Evolutionary conservation across 306 rosid species (phyloP), one percentile per base, ranked within the genome.

Genomic region (Canavalia ensiformis): DNA sequence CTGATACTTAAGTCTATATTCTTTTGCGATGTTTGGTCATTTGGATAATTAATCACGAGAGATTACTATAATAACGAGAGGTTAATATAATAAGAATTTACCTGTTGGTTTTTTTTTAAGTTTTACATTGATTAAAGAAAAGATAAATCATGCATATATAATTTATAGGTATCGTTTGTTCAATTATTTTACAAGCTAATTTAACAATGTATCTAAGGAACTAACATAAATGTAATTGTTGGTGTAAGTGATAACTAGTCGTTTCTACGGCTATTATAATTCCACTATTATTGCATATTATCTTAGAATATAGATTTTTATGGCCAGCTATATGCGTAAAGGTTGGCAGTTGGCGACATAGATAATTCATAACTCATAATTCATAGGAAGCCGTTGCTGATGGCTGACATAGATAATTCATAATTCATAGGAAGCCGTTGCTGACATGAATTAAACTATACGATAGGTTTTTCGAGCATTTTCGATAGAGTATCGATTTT

Each of bases 21-120:
- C 54, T 33, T 42, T 57, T 56, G 2, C 47, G 62, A 58, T 75
- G 47, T 68, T 50, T 41, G 0, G 50, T 64, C 56, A 8, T 54
- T 75, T 76, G 59, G 39, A 29, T 37, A 82, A 51, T 57, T 13
- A 35, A 57, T 45, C 37, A 35, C 1, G 5, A 47, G 49, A 70
- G 34, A 9, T 52, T 57, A 65, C 31, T 31, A 33, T 25, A 59
- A 10, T 59, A 33, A 4, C 25, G 8, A 47, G 49, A 70, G 34
- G 12, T 52, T 57, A 65, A 44, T 31, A 33, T 25, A 59, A 25
- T 59, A 33, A 4, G n/a, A 45, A 45, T 28, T 65, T 39, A 18
- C 35, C 47, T 25, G 60, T 11, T 59, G 34, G 44, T 5, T 72
- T 72, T 72, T 18, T 39, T 72, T 62, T 29, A 18, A 18, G 25